Percentiles rank a stretch among this genome's conserved stretches.
Evolutionary conservation across 495 filamentous ascomycete genomes (phyloP).

Genomic region (Entonaema liquescens): DNA sequence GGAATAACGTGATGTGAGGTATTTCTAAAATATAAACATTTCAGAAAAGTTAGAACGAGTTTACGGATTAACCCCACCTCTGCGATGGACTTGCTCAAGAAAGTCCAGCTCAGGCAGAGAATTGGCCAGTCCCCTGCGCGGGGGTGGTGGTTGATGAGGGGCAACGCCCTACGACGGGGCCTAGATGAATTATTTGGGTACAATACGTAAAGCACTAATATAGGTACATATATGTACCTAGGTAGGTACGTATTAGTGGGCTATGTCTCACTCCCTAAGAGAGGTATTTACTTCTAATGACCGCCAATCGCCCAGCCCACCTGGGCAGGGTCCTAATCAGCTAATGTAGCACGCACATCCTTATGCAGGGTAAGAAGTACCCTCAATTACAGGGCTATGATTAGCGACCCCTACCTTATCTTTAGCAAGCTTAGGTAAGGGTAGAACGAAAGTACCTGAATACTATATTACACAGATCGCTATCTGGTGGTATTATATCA

Average conservation of each 20-base stretch:
- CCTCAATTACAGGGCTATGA: neutral
- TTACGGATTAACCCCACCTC: slow-evolving; percentile 40
- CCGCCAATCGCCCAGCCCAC: neutral
- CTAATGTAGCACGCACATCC: neutral
- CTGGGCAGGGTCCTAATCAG: neutral
- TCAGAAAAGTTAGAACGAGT: slow-evolving; percentile 32
- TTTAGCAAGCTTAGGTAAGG: neutral
- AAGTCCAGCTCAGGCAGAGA: slow-evolving; percentile 1
- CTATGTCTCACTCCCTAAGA: neutral
- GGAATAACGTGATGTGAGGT: slow-evolving; percentile 29
- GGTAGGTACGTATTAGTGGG: neutral
- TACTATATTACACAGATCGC: neutral
- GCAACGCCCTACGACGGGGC: neutral
- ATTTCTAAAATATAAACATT: slow-evolving; percentile 30
- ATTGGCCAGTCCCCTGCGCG: slow-evolving; percentile 9
- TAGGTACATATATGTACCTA: no score
- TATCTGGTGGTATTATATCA: neutral
- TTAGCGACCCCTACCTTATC: neutral
- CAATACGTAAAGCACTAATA: neutral
- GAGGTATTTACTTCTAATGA: neutral
- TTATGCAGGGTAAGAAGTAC: neutral
- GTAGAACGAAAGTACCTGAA: neutral
- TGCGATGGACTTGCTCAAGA: slow-evolving; percentile 1
- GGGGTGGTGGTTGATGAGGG: slow-evolving; percentile 8
- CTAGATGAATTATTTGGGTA: no score